A percentile compares a stretch with the other conserved stretches of the same genome.
phyloP scores from a whole-genome alignment of 345 rosid species.

The Conringia planisiliqua region DNA sequence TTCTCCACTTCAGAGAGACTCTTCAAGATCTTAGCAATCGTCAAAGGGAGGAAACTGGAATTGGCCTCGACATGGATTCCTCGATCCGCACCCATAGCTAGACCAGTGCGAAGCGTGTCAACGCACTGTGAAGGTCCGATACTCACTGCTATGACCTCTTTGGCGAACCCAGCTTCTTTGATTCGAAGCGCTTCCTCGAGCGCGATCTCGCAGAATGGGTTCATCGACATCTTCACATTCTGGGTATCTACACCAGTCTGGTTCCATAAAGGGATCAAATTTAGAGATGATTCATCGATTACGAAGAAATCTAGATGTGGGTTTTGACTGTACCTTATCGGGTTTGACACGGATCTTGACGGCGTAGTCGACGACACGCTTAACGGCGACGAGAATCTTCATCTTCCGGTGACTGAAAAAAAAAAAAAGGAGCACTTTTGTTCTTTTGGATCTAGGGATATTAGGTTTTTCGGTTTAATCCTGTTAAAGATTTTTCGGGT shows the following conservation, averaged over 20 bases:
- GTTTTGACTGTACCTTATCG: slow-evolving; percentile 59
- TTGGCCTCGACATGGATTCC: slow-evolving; percentile 70
- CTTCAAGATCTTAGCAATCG: slow-evolving; percentile 77
- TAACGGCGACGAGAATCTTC: slow-evolving; percentile 92
- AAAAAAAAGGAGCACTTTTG: neutral
- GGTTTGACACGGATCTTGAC: slow-evolving; percentile 94
- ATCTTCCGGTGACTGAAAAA: slow-evolving; percentile 29
- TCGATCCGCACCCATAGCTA: slow-evolving; percentile 97
- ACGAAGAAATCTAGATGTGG: neutral
- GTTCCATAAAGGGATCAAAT: neutral
- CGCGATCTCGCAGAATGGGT: slow-evolving; percentile 95
- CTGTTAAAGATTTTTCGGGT: neutral
- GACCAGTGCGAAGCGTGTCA: slow-evolving; percentile 85
- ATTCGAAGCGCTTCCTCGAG: slow-evolving; percentile 85
- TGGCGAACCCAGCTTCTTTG: slow-evolving; percentile 76
- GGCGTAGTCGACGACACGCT: slow-evolving; percentile 89
- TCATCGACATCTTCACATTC: slow-evolving; percentile 98
- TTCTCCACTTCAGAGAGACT: slow-evolving; percentile 71
- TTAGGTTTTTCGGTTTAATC: neutral
- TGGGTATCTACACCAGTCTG: slow-evolving; percentile 91
- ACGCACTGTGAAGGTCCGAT: slow-evolving; percentile 71
- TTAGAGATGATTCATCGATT: neutral
- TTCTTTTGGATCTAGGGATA: neutral
- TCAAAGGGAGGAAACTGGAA: slow-evolving; percentile 50
- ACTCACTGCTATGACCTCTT: slow-evolving; percentile 77